phyloP scores from a whole-genome alignment of 495 filamentous ascomycete genomes.

The Penicillium argentinense region DNA sequence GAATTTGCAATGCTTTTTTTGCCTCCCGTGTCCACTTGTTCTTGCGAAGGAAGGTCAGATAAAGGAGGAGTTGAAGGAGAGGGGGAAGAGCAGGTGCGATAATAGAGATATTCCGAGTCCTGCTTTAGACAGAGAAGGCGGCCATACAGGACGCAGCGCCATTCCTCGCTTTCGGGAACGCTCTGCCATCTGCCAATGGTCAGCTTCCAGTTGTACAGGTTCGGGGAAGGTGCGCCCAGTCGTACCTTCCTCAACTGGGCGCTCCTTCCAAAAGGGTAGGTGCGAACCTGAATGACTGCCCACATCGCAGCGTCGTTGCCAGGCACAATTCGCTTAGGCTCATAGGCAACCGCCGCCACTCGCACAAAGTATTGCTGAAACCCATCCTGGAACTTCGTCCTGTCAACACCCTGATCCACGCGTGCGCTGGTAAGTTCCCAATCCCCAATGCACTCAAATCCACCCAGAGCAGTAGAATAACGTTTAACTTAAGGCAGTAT shows the following conservation, averaged over 20 bases:
- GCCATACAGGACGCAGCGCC: constrained; percentile 86
- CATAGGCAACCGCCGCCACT: constrained; percentile 81
- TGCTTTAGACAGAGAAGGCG: constrained; percentile 83
- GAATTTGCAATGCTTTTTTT: constrained; percentile 3
- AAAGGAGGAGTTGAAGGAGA: constrained; percentile 25
- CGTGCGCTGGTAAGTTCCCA: no score
- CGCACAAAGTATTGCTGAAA: constrained; percentile 50
- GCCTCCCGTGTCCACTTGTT: constrained; percentile 15
- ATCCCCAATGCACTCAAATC: no score
- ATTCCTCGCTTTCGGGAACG: constrained; percentile 69
- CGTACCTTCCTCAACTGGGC: no score
- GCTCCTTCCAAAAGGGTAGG: no score
- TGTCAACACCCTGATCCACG: no score
- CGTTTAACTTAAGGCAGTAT: no score
- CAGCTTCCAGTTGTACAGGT: constrained; percentile 1
- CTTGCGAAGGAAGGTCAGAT: constrained; percentile 31
- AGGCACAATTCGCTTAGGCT: constrained; percentile 82
- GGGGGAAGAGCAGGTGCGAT: constrained; percentile 48
- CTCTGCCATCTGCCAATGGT: constrained; percentile 71
- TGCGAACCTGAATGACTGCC: constrained; percentile 76
- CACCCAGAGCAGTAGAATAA: no score
- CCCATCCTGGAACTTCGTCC: no score
- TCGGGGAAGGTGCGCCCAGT: no score
- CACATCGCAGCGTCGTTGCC: constrained; percentile 86
- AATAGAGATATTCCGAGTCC: constrained; percentile 76